Percentiles rank a stretch among this genome's conserved stretches.
phyloP scores from a whole-genome alignment of 495 filamentous ascomycete species.

The Penicillium samsonianum region DNA sequence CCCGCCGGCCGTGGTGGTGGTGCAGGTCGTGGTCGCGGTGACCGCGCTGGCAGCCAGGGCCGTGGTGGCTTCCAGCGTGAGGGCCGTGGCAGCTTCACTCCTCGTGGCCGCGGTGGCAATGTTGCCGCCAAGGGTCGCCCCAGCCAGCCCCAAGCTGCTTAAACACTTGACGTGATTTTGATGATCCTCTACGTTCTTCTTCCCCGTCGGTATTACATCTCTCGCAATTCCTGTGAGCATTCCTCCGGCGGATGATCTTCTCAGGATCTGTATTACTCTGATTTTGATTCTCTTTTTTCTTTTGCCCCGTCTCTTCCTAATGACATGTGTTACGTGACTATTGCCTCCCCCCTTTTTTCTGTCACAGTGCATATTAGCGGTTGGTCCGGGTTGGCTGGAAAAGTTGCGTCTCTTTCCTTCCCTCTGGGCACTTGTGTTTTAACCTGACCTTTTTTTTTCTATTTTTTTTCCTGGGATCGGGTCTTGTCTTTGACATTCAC shows the following conservation, averaged over 20 bases:
- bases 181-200: conserved; percentile 15
- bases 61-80: conserved; percentile 69
- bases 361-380: conserved; percentile 54
- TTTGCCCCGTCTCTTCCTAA: conserved; percentile 31
- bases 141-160: conserved; percentile 53
- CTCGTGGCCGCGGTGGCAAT: conserved; percentile 57
- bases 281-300: conserved; percentile 33
- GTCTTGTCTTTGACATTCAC: conserved; percentile 14
- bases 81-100: conserved; percentile 56
- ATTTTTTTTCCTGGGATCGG: conserved; percentile 14
- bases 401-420: conserved; percentile 44
- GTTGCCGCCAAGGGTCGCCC: conserved; percentile 50
- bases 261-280: conserved; percentile 49
- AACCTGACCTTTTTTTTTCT: conserved; percentile 21
- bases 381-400: conserved; percentile 44
- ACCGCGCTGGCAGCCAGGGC: conserved; percentile 64
- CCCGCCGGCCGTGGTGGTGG: conserved; percentile 55
- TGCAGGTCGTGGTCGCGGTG: conserved; percentile 65
- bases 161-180: conserved; percentile 17
- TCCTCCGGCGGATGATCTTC: conserved; percentile 17
- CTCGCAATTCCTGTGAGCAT: conserved; percentile 8
- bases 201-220: neutral
- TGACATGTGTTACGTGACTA: conserved; percentile 53
- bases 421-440: conserved; percentile 35
- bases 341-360: conserved; percentile 24